Percentiles rank a stretch among this genome's conserved stretches.
phyloP scores from a whole-genome alignment of 2,329 filamentous ascomycete species.

The Venturia effusa region DNA sequence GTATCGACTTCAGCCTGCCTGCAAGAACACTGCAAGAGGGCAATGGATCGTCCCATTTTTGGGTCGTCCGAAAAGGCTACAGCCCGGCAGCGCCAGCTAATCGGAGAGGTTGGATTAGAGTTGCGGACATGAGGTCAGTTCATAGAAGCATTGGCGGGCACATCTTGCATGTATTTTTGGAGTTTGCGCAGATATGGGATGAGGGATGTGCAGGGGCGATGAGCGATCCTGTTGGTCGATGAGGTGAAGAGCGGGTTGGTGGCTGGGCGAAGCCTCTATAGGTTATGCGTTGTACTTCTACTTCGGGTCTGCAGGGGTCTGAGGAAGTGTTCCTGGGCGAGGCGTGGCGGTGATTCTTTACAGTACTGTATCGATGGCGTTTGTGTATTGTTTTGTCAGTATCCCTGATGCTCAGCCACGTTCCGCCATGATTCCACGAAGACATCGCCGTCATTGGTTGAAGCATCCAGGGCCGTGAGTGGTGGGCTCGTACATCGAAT shows the following conservation, averaged over 20 bases:
- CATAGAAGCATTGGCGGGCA: not conserved
- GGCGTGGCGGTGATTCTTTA: not conserved
- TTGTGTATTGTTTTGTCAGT: not conserved
- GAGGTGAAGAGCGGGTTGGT: not conserved
- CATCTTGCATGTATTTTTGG: not conserved
- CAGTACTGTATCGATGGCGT: not conserved
- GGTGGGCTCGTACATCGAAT: not conserved
- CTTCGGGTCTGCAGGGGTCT: not conserved
- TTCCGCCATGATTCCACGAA: not conserved
- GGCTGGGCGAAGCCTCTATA: not conserved
- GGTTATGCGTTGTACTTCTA: not conserved
- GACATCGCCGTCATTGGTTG: not conserved
- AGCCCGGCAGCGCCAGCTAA: not conserved
- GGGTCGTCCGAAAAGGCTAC: not conserved
- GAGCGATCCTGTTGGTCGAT: not conserved
- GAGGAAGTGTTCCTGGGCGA: not conserved
- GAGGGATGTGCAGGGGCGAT: not conserved
- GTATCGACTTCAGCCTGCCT: not conserved
- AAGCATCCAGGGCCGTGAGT: not conserved
- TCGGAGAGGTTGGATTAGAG: constrained; percentile 3
- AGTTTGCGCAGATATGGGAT: not conserved
- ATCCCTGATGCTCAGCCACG: not conserved
- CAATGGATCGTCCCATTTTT: not conserved
- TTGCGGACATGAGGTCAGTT: not conserved
- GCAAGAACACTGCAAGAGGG: not conserved